These are phyloP conservation scores for Caloboletus inedulis DNA, from an alignment of 1,284 basidiomycete species.

Conservation along the genomic window DNA sequence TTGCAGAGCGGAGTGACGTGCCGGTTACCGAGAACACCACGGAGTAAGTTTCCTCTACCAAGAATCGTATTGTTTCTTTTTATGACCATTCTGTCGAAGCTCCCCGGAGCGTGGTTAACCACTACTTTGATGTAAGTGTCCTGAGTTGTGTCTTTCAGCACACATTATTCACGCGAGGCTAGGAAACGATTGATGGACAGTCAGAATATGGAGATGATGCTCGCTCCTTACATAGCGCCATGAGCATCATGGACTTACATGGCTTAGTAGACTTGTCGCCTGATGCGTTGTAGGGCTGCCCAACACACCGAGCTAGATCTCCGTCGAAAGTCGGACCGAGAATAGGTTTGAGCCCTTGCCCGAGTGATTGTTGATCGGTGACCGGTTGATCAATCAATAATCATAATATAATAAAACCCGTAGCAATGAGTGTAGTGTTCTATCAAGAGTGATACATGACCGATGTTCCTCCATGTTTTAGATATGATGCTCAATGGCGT, in stretches of 20 bases:
- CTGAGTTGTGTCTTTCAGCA: neutral
- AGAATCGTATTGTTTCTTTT: neutral
- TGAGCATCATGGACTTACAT: slow-evolving; percentile 57
- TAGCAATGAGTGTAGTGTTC: slow-evolving; percentile 39
- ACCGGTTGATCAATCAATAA: too few species aligned
- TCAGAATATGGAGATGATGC: slow-evolving; percentile 71
- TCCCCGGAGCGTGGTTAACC: slow-evolving; percentile 81
- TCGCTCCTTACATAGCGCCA: slow-evolving; percentile 58
- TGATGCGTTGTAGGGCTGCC: slow-evolving; percentile 55
- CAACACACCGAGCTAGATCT: neutral
- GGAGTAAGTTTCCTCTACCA: slow-evolving; percentile 49
- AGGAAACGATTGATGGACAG: slow-evolving; percentile 70
- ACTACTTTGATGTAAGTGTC: slow-evolving; percentile 86
- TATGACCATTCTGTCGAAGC: slow-evolving; percentile 45
- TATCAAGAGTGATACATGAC: slow-evolving; percentile 36
- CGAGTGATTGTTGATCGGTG: neutral
- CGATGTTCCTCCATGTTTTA: slow-evolving; percentile 37
- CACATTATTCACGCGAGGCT: slow-evolving; percentile 14
- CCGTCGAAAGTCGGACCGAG: neutral
- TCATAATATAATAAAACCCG: slow-evolving; percentile 28
- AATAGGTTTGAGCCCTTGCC: neutral
- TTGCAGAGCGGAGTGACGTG: slow-evolving; percentile 83
- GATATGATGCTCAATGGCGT: slow-evolving; percentile 23
- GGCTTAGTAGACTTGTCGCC: slow-evolving; percentile 76
- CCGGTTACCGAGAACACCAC: slow-evolving; percentile 82